phyloP scores from a whole-genome alignment of 1,139 yeast genomes.

The Yamadazyma atlantica region DNA sequence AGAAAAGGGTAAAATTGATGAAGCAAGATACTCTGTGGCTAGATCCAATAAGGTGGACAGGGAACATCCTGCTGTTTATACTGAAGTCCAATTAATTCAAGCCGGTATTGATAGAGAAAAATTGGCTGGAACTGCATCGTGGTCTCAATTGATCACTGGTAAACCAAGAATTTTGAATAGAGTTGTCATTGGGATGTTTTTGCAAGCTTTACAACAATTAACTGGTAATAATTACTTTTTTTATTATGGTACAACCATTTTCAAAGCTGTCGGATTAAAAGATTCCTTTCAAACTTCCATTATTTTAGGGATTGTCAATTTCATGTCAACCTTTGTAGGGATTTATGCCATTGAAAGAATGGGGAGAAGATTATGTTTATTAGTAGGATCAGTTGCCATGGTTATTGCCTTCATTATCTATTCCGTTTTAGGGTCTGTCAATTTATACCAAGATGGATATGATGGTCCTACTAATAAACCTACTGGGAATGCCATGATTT shows the following conservation, averaged over 20 bases:
- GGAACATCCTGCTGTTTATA: constrained; percentile 55
- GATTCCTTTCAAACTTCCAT: constrained; percentile 78
- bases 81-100: constrained; percentile 59
- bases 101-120: constrained; percentile 66
- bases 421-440: constrained; percentile 58
- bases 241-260: constrained; percentile 78
- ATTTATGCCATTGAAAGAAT: constrained; percentile 63
- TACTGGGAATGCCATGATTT: constrained; percentile 72
- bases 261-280: constrained; percentile 69
- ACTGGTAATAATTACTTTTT: constrained; percentile 82
- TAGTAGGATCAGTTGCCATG: constrained; percentile 51
- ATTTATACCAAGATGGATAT: constrained; percentile 53
- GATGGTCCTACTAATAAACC: constrained; percentile 31
- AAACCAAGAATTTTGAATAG: constrained; percentile 64
- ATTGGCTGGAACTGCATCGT: constrained; percentile 63
- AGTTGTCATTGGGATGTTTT: constrained; percentile 58
- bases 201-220: constrained; percentile 73
- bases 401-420: constrained; percentile 56
- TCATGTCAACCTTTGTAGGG: constrained; percentile 68
- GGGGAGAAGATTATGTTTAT: constrained; percentile 69
- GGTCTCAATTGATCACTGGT: constrained; percentile 66
- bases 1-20: constrained; percentile 39
- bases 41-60: constrained; percentile 57
- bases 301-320: constrained; percentile 74
- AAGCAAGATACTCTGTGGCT: constrained; percentile 54